Conservation (phyloP, 2,329 filamentous ascomycete genomes). For the Colletotrichum plurivorum region DNA sequence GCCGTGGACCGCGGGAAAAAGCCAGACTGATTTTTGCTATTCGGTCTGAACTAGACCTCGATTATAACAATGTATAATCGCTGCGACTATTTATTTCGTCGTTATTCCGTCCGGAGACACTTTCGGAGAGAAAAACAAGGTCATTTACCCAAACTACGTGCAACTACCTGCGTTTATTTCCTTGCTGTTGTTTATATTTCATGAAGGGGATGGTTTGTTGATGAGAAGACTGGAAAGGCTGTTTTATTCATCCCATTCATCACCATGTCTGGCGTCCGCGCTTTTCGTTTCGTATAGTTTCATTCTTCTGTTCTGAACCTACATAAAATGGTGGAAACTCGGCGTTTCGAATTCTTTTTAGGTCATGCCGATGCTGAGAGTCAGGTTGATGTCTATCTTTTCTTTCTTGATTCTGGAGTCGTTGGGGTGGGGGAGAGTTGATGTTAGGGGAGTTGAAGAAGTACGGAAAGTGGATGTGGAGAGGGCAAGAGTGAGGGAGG, state of each 20-base stretch:
- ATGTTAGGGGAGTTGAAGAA: not conserved
- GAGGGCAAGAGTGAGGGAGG: not conserved
- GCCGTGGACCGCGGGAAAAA: constrained; percentile 10
- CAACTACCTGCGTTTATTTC: too few relatives aligned
- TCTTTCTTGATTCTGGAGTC: not conserved
- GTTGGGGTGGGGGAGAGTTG: not conserved
- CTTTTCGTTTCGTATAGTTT: not conserved
- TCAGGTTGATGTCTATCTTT: not conserved
- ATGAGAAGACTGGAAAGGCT: not conserved
- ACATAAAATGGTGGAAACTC: not conserved
- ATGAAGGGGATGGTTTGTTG: constrained; percentile 6
- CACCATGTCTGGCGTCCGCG: not conserved
- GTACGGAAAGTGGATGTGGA: not conserved
- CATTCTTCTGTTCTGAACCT: not conserved
- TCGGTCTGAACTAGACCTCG: constrained; percentile 5
- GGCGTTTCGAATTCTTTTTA: not conserved
- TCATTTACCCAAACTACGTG: too few relatives aligned
- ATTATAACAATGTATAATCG: constrained; percentile 40
- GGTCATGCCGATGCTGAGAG: not conserved
- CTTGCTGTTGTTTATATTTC: not conserved
- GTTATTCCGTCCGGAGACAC: too few relatives aligned
- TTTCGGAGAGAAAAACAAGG: too few relatives aligned
- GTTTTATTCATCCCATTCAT: not conserved
- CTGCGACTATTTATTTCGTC: constrained; percentile 19
- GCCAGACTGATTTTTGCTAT: not conserved